phyloP scores from a whole-genome alignment of 495 filamentous ascomycete genomes.

The Terfezia boudieri region DNA sequence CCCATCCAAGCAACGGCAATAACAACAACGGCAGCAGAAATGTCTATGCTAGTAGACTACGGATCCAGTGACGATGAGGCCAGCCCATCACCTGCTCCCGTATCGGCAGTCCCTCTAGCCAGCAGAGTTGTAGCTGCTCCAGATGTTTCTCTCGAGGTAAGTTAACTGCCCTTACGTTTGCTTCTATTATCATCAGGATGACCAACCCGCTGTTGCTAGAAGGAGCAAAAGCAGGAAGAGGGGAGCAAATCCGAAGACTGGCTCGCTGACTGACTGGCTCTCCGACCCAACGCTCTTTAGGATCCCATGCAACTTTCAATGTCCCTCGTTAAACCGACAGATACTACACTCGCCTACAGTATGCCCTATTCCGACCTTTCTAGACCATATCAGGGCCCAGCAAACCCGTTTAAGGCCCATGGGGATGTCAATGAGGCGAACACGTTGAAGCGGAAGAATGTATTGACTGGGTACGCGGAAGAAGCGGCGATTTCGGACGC shows the following conservation, averaged over 20 bases:
- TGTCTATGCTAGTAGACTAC: constrained; percentile 13
- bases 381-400: constrained; percentile 45
- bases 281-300: constrained; percentile 5
- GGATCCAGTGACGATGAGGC: constrained; percentile 14
- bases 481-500: constrained; percentile 76
- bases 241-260: not conserved
- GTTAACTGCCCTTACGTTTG: constrained; percentile 5
- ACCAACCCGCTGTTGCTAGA: not conserved
- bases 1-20: not conserved
- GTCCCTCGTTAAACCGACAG: constrained; percentile 15
- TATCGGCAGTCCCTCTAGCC: constrained; percentile 4
- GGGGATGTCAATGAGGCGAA: constrained; percentile 31
- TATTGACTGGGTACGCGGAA: constrained; percentile 71
- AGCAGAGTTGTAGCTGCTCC: constrained; percentile 15
- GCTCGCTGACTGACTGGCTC: not conserved
- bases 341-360: constrained; percentile 13
- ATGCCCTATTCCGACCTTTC: constrained; percentile 42
- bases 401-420: constrained; percentile 51
- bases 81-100: constrained; percentile 3
- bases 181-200: not conserved
- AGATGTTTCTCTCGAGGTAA: constrained; percentile 19
- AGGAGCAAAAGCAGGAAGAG: not conserved
- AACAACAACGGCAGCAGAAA: not conserved
- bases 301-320: constrained; percentile 19
- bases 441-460: constrained; percentile 58